Base-by-base conservation (phyloP, 2,329 filamentous ascomycete genomes). In the Aspergillus ibericus region DNA sequence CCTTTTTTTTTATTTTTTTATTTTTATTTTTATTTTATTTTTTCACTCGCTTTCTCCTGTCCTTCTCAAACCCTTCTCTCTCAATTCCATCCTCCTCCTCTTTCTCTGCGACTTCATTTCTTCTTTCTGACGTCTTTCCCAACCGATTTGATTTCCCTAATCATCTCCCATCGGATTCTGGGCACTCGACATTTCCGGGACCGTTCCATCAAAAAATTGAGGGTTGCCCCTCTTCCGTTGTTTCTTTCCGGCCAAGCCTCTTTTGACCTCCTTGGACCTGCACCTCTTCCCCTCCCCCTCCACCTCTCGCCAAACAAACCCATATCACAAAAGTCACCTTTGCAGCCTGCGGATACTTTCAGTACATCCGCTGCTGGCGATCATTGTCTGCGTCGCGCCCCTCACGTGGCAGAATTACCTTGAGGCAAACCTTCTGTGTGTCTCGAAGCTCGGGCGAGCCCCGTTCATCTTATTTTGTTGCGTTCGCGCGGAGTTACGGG, bases 221-320 rank as follows among this genome's bases (percentile, higher is more conserved):
- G 47, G 36, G 56, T 58, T 22, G 49, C 55, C 55, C 65, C 66
- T 69, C 66, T 53, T 60, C 35, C 46, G 29, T 49, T 46, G 25
- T 68, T 63, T 72, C 15, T 80, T 80, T 66, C 49, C 60, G 58
- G 63, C 59, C 61, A 64, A 65, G 62, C 63, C 58, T 63, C 60
- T 62, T 49, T 58, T 49, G 53, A 46, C 51, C 60, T 58, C 35
- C 58, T 53, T 58, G 56, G 58, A 56, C 53, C 35, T 55, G 42
- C 53, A 38, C 59, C 38, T 52, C 25, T 46, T 53, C 56, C 49
- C 48, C 56, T 62, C 53, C 54, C 56, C 48, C 51, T 52, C 50
- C 49, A 40, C 44, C 29, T 29, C 35, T 44, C 47, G 34, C 29
- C 34, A 42, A 44, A 32, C 29, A 32, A 54, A 50, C 53, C 50